These are phyloP conservation scores for Helianthus tuberosus DNA, from an alignment of 129 eudicot species.

Conservation along the genomic window DNA sequence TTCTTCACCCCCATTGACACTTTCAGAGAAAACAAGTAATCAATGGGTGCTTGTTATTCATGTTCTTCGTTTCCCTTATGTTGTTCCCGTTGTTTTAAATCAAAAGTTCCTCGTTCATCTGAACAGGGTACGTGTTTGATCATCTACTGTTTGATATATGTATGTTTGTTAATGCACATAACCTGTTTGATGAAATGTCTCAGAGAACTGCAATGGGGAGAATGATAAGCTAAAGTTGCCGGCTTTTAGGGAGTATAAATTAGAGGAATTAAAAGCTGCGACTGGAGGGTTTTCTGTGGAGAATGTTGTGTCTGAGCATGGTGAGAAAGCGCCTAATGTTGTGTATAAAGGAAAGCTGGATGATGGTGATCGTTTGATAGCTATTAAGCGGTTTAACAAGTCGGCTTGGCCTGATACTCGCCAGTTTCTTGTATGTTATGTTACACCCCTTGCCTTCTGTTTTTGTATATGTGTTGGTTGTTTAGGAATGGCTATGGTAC, in stretches of 20 bases:
- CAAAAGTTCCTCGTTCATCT: conserved; percentile 44
- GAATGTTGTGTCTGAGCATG: conserved; percentile 87
- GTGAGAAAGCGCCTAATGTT: conserved; percentile 89
- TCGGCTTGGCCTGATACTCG: conserved; percentile 97
- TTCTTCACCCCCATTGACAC: conserved; percentile 14
- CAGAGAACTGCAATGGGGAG: conserved; percentile 40
- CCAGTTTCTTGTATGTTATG: conserved; percentile 65
- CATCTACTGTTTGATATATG: background rate
- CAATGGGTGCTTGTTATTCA: conserved; percentile 65
- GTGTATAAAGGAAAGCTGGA: conserved; percentile 73
- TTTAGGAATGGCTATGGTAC: background rate
- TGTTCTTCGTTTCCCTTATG: conserved; percentile 40
- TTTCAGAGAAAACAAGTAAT: background rate
- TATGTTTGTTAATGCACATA: background rate
- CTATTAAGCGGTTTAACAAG: conserved; percentile 76
- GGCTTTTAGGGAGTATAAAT: conserved; percentile 49
- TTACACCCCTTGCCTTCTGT: background rate
- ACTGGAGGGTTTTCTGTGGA: conserved; percentile 67
- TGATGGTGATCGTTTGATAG: conserved; percentile 63
- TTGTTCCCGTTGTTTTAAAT: conserved; percentile 46
- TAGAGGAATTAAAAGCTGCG: conserved; percentile 62
- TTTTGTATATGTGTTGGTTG: background rate
- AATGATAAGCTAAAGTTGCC: conserved; percentile 44
- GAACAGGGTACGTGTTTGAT: conserved; percentile 50
- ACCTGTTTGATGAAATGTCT: conserved; percentile 22